phyloP scores from a whole-genome alignment of 2,329 filamentous ascomycete genomes.

The Clonostachys solani region DNA sequence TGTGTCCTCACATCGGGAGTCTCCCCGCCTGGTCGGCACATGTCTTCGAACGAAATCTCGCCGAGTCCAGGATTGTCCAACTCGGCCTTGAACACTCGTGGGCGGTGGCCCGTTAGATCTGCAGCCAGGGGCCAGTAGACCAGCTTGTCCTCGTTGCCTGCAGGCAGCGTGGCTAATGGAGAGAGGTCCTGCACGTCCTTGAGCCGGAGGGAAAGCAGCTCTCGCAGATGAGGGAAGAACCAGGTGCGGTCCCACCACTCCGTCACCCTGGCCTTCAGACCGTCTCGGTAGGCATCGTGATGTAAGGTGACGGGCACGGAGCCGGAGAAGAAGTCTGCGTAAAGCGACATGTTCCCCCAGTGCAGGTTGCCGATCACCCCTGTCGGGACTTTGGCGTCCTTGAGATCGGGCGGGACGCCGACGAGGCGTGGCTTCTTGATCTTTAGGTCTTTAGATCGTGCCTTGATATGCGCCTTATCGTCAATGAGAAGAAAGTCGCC shows the following conservation, averaged over 20 bases:
- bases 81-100: background rate
- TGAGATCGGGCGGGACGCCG: slow-evolving; percentile 11
- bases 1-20: background rate
- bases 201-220: slow-evolving; percentile 1
- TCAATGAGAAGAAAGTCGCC: slow-evolving; percentile 12
- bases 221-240: slow-evolving; percentile 12
- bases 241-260: slow-evolving; percentile 16
- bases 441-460: slow-evolving; percentile 7
- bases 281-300: slow-evolving; percentile 11
- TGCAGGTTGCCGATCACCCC: background rate
- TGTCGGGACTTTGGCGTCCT: slow-evolving; percentile 4
- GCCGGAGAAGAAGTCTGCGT: slow-evolving; percentile 14
- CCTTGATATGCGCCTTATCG: slow-evolving; percentile 9
- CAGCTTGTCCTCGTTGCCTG: background rate
- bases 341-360: slow-evolving; percentile 12
- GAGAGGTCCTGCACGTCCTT: background rate
- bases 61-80: background rate
- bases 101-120: background rate
- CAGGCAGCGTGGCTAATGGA: background rate
- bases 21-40: background rate
- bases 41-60: background rate
- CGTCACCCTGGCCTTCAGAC: slow-evolving; percentile 10
- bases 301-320: slow-evolving; percentile 13
- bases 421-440: slow-evolving; percentile 9
- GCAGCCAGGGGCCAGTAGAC: background rate